Conservation (phyloP, 345 rosid genomes). For the Camelina sativa region DNA sequence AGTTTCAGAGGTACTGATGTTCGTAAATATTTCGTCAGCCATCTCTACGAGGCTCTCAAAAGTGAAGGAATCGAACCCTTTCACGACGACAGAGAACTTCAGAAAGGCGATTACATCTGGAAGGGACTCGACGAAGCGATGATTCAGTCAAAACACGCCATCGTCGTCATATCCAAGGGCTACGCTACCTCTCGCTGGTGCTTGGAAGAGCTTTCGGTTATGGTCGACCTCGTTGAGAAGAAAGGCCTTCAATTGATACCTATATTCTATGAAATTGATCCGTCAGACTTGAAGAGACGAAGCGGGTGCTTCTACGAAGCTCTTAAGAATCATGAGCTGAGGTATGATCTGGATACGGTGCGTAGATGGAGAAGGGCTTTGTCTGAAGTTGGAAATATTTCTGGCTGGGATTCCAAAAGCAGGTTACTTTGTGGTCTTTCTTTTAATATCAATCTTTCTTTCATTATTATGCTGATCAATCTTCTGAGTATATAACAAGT, state of each 20-base stretch:
- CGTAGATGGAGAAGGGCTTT: slow-evolving; percentile 11
- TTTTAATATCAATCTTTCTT: neutral
- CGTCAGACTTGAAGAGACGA: slow-evolving; percentile 20
- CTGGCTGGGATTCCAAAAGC: slow-evolving; percentile 38
- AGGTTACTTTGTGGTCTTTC: slow-evolving; percentile 2
- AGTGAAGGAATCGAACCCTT: slow-evolving; percentile 28
- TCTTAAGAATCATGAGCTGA: neutral
- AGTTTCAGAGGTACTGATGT: slow-evolving; percentile 38
- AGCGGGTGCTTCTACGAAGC: slow-evolving; percentile 16
- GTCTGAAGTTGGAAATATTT: slow-evolving; percentile 22
- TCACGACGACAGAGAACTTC: slow-evolving; percentile 20
- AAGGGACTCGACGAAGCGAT: slow-evolving; percentile 29
- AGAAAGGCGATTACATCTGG: slow-evolving; percentile 9
- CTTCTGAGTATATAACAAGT: neutral
- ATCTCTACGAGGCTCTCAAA: slow-evolving; percentile 1
- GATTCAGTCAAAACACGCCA: slow-evolving; percentile 9
- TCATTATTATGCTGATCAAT: neutral
- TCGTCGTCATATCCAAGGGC: slow-evolving; percentile 22
- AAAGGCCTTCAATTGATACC: slow-evolving; percentile 24
- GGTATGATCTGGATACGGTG: slow-evolving; percentile 16
- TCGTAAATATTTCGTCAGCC: slow-evolving; percentile 18
- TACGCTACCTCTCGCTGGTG: slow-evolving; percentile 35
- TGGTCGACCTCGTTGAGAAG: neutral
- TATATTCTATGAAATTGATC: slow-evolving; percentile 30
- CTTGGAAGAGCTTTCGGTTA: slow-evolving; percentile 26